Evolutionary conservation across 202 grass and related monocot genomes (phyloP).

Genomic region (Schoenoplectus tabernaemontani): DNA sequence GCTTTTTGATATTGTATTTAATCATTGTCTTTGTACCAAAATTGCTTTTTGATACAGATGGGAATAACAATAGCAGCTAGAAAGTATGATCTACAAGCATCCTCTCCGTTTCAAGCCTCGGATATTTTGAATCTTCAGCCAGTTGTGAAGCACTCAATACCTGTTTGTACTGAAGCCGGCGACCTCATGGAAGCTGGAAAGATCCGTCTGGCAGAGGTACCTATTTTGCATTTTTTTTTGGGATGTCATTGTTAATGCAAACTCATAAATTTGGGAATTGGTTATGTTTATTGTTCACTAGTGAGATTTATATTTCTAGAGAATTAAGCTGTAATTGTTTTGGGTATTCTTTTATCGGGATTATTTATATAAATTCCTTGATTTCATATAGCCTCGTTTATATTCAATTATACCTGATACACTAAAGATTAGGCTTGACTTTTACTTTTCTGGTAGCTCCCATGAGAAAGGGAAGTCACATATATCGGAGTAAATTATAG

Average conservation of each 20-base stretch:
- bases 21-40: not conserved
- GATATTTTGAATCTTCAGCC: slow-evolving; percentile 97
- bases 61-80: slow-evolving; percentile 75
- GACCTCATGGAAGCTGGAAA: slow-evolving; percentile 96
- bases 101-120: slow-evolving; percentile 55
- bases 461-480: too few species aligned
- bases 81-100: slow-evolving; percentile 63
- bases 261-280: not conserved
- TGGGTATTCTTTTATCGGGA: not conserved
- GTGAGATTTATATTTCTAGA: not conserved
- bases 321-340: not conserved
- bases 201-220: slow-evolving; percentile 79
- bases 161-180: slow-evolving; percentile 64
- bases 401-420: not conserved
- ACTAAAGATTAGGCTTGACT: not conserved
- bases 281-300: not conserved
- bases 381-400: not conserved
- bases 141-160: slow-evolving; percentile 88
- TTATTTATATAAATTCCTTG: not conserved
- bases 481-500: not conserved
- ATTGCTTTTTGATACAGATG: slow-evolving; percentile 44
- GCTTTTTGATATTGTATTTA: not conserved
- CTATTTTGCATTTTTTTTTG: slow-evolving; percentile 2
- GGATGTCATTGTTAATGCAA: not conserved
- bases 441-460: too few species aligned